Base-by-base conservation (phyloP, 2,329 filamentous ascomycete species). In the Furcasterigmium furcatum region DNA sequence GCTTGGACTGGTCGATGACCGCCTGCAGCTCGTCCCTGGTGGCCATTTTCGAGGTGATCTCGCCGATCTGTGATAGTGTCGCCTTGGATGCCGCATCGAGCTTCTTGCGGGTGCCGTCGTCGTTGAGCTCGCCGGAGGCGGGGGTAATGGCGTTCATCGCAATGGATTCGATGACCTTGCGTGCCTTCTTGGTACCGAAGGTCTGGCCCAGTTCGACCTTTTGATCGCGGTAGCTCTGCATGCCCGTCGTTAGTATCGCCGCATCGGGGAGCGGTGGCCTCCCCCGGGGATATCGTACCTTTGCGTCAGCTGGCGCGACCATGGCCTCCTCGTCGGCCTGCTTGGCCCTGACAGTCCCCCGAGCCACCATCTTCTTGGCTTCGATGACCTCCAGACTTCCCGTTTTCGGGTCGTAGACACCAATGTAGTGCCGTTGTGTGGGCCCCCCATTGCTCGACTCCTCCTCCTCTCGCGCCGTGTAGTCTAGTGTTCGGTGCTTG, bases 161-260 rank as follows among this genome's bases (percentile, higher is more conserved):
- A 52, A 79, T 74, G 46, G 84, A 79, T 22, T 77, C 74, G 54
- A 94, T 82, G 1, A 82, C 85, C 68, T 91, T 92, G 73, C 84
- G 87, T 19, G 88, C 86, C 67, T 91, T 92, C 71, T 88, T 91
- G 21, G 88, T 55, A 62, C 89, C 89, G 58, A 95, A 95, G 25
- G 85, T 82, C 56, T 87, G 77, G 34, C 87, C 87, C 12, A 95
- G 80, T 3, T 84, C 80, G 55, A 82, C 84, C 55, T 80, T 80
- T 59, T 79, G 78, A 22, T 85, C 79, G 56, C 77, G 69, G 57
- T 77, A 77, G 38, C 71, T 77, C 80, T 84, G 55, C 16, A 19
- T 10, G n/a, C 6, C 13, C 5, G n/a, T n/a, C n/a, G n/a, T n/a
- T n/a, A n/a, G n/a, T n/a, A n/a, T n/a, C n/a, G n/a, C n/a, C n/a